Percentiles rank a stretch among this genome's conserved stretches.
Evolutionary conservation across 768 basidiomycete genomes (phyloP).

Genomic region (Mycena capillaripes): DNA sequence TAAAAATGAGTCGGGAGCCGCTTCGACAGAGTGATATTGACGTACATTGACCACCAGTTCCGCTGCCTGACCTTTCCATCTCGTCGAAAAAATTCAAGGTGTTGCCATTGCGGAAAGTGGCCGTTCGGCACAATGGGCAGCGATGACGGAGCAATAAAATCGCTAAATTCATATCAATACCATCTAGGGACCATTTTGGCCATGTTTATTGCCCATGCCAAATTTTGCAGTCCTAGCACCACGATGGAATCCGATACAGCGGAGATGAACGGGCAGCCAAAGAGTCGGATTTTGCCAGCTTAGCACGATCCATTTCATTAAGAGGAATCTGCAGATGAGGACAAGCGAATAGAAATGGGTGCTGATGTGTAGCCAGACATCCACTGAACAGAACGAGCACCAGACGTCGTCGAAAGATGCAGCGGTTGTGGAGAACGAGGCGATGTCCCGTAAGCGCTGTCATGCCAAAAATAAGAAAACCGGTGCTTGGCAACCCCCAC

Average conservation of each 20-base stretch:
- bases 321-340: neutral
- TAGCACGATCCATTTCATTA: neutral
- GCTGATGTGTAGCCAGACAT: neutral
- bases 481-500: neutral
- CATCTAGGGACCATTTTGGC: neutral
- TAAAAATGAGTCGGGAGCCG: neutral
- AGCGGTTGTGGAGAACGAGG: no score
- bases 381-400: no score
- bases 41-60: neutral
- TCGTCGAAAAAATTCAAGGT: no score
- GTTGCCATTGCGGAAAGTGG: no score
- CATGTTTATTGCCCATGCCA: neutral
- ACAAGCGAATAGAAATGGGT: neutral
- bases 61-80: no score
- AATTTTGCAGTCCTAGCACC: neutral
- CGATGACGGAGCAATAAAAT: neutral
- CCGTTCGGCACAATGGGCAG: neutral
- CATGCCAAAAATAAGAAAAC: no score
- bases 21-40: neutral
- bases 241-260: no score
- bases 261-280: no score
- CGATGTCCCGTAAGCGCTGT: no score
- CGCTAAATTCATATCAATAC: neutral
- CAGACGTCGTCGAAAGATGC: no score
- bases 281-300: no score